Percentiles rank a stretch among this genome's conserved stretches.
Conservation (phyloP, 257 asterid species). For the Solanum clarkiae region DNA sequence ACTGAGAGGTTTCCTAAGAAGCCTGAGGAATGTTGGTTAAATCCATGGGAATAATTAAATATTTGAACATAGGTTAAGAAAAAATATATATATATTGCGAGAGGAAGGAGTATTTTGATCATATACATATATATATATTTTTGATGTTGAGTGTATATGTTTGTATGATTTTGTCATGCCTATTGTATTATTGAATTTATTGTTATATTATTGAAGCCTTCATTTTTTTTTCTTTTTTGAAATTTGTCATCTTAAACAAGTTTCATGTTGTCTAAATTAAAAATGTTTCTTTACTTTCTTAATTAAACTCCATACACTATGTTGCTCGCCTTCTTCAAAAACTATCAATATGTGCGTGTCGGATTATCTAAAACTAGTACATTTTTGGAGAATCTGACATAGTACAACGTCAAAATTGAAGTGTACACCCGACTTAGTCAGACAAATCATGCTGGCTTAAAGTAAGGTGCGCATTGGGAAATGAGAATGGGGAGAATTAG, state of each 20-base stretch:
- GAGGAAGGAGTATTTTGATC: not conserved
- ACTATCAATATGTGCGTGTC: accelerated
- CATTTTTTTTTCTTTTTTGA: not conserved
- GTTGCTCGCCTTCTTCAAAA: not conserved
- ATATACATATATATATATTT: not conserved
- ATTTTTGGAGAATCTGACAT: not conserved
- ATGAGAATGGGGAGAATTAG: too few species aligned
- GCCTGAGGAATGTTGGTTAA: slow-evolving; percentile 87
- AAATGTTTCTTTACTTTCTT: not conserved
- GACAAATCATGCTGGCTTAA: too few species aligned
- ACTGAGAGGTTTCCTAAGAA: slow-evolving; percentile 32
- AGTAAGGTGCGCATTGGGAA: too few species aligned
- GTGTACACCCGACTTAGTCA: not conserved
- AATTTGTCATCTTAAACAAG: too few species aligned
- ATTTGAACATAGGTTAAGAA: not conserved
- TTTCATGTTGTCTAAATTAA: not conserved
- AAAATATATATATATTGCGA: not conserved
- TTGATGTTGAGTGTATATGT: not conserved
- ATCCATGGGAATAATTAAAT: slow-evolving; percentile 39
- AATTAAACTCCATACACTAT: not conserved
- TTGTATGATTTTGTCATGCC: not conserved
- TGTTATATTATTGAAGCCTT: not conserved
- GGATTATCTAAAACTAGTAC: not conserved
- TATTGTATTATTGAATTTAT: not conserved
- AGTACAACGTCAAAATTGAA: not conserved